Evolutionary conservation across 108 stramenopile genomes (phyloP).

Genomic region (Nannochloropsis gaditana): DNA sequence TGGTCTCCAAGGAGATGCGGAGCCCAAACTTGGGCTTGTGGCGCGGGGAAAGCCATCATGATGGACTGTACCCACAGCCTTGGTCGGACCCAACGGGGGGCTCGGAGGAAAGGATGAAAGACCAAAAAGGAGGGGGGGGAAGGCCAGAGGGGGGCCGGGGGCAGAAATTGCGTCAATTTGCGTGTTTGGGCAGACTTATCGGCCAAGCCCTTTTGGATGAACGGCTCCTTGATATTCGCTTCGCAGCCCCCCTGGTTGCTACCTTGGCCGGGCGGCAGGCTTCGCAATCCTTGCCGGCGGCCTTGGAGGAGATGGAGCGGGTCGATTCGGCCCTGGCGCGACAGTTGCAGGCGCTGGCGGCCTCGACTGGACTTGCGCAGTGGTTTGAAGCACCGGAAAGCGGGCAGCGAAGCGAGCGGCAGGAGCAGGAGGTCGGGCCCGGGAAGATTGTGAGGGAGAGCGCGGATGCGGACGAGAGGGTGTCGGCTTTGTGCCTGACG

Average conservation of each 20-base stretch:
- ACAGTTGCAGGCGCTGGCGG: neutral
- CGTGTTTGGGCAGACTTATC: neutral
- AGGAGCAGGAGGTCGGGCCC: neutral
- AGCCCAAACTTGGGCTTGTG: neutral
- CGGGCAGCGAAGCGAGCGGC: neutral
- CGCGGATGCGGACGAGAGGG: neutral
- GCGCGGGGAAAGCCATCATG: neutral
- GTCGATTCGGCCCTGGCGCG: neutral
- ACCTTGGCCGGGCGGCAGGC: neutral
- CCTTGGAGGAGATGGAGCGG: neutral
- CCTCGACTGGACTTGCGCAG: neutral
- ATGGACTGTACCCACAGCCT: neutral
- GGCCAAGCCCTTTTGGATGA: conserved; percentile 12
- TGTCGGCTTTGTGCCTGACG: neutral
- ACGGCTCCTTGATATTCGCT: neutral
- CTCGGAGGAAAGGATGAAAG: neutral
- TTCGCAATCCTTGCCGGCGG: conserved; percentile 2
- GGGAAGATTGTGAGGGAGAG: neutral
- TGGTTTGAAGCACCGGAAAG: neutral
- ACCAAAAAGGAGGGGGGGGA: neutral
- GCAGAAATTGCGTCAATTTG: neutral
- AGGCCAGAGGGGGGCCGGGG: neutral
- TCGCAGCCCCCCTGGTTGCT: neutral
- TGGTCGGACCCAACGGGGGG: neutral
- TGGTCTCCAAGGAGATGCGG: neutral